These are phyloP conservation scores for Cinchona pubescens DNA, from an alignment of 257 asterid genomes.

Conservation along the genomic window DNA sequence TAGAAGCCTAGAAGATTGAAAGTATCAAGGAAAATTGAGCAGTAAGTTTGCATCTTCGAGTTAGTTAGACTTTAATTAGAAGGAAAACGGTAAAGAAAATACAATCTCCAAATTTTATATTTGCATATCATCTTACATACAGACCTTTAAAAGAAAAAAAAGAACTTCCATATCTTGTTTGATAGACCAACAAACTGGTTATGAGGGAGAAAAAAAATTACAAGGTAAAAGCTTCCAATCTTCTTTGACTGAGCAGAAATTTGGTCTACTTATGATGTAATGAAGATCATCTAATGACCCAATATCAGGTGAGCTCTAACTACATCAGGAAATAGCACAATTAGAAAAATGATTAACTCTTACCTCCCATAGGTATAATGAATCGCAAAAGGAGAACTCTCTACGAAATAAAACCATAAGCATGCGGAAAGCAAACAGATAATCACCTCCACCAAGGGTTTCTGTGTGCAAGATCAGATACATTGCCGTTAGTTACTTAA, in stretches of 20 bases:
- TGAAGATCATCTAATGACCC: neutral
- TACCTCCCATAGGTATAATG: constrained; percentile 97
- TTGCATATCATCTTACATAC: neutral
- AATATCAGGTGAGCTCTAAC: neutral
- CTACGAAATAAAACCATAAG: constrained; percentile 94
- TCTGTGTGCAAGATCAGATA: constrained; percentile 46
- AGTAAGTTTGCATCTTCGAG: neutral
- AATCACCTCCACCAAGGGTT: constrained; percentile 84
- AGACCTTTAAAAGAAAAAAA: too few relatives aligned
- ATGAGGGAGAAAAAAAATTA: too few relatives aligned
- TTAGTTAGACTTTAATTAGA: neutral
- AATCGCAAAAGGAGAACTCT: constrained; percentile 90
- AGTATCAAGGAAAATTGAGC: neutral
- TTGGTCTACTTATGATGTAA: neutral
- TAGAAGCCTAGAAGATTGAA: too few relatives aligned
- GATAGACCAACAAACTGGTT: too few relatives aligned
- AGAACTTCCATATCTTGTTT: too few relatives aligned
- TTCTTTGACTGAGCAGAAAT: neutral
- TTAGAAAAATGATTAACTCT: neutral
- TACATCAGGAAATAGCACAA: neutral
- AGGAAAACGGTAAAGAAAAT: neutral
- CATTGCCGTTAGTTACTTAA: neutral
- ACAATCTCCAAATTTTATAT: neutral
- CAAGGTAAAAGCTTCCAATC: neutral
- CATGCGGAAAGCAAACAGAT: constrained; percentile 91